Evolutionary conservation across 306 rosid genomes (phyloP).

Genomic region (Vigna unguiculata): DNA sequence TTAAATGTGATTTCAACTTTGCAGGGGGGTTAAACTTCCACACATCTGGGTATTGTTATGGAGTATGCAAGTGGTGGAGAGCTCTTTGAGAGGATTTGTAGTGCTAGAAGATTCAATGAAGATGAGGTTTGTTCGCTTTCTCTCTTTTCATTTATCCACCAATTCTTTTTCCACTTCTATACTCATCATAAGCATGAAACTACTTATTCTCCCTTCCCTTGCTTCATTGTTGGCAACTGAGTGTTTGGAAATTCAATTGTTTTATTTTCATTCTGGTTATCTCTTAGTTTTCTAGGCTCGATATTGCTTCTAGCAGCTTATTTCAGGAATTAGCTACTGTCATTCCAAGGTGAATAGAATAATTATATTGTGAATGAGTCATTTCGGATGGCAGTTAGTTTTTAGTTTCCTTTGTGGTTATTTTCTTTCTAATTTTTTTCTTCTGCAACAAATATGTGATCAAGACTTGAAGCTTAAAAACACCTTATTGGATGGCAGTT

Average conservation of each 20-base stretch:
- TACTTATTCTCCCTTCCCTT: neutral
- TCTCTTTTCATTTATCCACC: neutral
- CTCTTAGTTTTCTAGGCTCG: slow-evolving; percentile 68
- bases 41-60: slow-evolving; percentile 88
- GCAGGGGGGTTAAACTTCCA: slow-evolving; percentile 83
- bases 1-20: slow-evolving; percentile 44
- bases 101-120: slow-evolving; percentile 83
- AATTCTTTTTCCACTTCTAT: neutral
- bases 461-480: slow-evolving; percentile 87
- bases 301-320: slow-evolving; percentile 93
- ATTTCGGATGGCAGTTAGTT: slow-evolving; percentile 8
- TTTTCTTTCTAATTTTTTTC: slow-evolving; percentile 14
- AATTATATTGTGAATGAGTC: neutral
- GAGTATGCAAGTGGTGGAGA: slow-evolving; percentile 94
- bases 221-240: slow-evolving; percentile 24
- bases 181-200: neutral
- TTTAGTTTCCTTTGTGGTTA: slow-evolving; percentile 16
- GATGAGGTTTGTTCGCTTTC: slow-evolving; percentile 65
- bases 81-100: slow-evolving; percentile 79
- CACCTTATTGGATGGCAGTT: slow-evolving; percentile 84
- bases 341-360: slow-evolving; percentile 68
- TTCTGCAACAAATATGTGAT: slow-evolving; percentile 82
- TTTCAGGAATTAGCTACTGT: slow-evolving; percentile 85
- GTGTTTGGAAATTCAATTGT: slow-evolving; percentile 19
- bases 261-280: slow-evolving; percentile 36